Evolutionary conservation across 352 stramenopile genomes (phyloP), one percentile per base, ranked within the genome.

Genomic region (Phytopythium sindhum): DNA sequence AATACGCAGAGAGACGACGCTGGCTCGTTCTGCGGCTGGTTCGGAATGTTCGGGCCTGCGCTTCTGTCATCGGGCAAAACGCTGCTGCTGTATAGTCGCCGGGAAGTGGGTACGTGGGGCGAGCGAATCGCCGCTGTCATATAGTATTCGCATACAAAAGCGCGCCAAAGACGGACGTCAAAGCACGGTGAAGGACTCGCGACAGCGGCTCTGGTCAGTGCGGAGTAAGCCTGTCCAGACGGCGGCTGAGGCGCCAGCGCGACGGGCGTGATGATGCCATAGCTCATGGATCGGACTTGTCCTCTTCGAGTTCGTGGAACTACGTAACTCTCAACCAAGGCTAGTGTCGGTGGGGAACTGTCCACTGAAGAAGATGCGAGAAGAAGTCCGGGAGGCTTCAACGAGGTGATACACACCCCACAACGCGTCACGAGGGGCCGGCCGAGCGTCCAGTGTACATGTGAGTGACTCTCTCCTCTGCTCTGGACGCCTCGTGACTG

Each of bases 191-290:
- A 45, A n/a, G 19, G 14, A 45, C 39, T 45, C 39, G 39, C 21
- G 45, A 15, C 24, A 53, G 45, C 11, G 24, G n/a, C 45, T 50
- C 42, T 55, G 48, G 48, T 28, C 19, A 42, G 52, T 55, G 5
- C 24, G 26, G 11, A 31, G 48, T 7, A 5, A 31, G 48, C 48
- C 48, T 55, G 24, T 55, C 24, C 33, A 39, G 33, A 15, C 6
- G 5, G 33, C 3, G 33, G 50, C 50, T 57, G 52, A 57, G 52
- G 52, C 52, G 8, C 19, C 21, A 44, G 52, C 21, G 29, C 19
- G 52, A 41, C 52, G 52, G 35, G 26, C 23, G 19, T 57, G 52
- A 57, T 57, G 52, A 57, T 57, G 52, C 45, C 45, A 31, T 23
- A 2, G n/a, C n/a, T n/a, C 8, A 17, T 45, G 15, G 35, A 48